These are phyloP conservation scores for Trichosporon sp. DNA, from an alignment of 1,284 basidiomycete species.

Conservation along the genomic window DNA sequence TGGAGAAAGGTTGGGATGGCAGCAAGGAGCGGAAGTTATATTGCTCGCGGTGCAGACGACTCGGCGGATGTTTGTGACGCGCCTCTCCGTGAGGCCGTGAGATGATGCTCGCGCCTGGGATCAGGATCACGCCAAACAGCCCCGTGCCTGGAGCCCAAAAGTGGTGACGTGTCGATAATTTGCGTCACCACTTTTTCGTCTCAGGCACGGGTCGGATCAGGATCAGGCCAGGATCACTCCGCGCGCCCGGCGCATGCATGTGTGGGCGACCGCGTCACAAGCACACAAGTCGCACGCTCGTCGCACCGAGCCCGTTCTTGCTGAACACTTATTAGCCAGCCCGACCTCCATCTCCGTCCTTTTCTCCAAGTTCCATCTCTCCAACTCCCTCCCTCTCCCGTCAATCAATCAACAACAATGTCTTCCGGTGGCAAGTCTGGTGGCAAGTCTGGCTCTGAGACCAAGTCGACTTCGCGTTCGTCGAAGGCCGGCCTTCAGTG, in stretches of 20 bases:
- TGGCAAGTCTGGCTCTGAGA: constrained; percentile 52
- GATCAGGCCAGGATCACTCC: not conserved
- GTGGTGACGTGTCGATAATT: not conserved
- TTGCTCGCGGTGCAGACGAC: not conserved
- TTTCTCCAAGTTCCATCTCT: constrained; percentile 9
- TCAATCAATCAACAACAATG: constrained; percentile 50
- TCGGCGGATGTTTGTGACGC: not conserved
- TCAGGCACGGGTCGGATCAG: no score
- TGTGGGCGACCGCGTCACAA: not conserved
- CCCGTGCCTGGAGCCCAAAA: no score
- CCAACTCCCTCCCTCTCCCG: constrained; percentile 25
- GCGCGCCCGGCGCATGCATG: not conserved
- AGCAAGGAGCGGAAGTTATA: not conserved
- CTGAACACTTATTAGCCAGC: not conserved
- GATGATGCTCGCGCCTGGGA: not conserved
- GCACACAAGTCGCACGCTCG: not conserved
- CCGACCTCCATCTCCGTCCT: not conserved
- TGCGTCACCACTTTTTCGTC: not conserved
- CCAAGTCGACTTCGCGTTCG: constrained; percentile 66
- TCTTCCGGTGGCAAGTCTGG: constrained; percentile 54
- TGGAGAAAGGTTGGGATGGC: not conserved
- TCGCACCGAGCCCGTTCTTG: not conserved
- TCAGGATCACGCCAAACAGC: not conserved
- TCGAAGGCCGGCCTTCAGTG: constrained; percentile 74
- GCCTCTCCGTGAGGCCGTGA: not conserved